Evolutionary conservation across 306 rosid genomes (phyloP), one percentile per base, ranked within the genome.

Genomic region (Pyrus betulifolia): DNA sequence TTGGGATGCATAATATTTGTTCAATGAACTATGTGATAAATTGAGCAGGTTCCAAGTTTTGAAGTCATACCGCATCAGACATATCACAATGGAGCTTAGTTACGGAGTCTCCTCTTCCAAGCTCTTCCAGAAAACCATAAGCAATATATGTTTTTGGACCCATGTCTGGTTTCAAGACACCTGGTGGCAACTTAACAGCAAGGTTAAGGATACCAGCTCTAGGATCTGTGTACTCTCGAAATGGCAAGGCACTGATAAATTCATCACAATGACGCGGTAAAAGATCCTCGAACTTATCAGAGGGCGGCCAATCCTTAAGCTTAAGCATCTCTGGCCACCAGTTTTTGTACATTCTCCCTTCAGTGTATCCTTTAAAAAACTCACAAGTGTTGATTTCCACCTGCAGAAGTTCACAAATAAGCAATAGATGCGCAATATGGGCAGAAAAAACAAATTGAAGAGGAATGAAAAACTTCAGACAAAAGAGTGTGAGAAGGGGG

Each of bases 271-370:
- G 98, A 71, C 98, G 98, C 15, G 98, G 98, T 72, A 93, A 80
- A 73, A 91, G 87, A 85, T 93, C 82, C 78, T 93, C 98, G 83
- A 91, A 93, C 78, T 82, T 89, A 72, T 93, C 90, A 22, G 96
- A 93, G 35, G 98, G 98, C 18, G 98, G 98, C 98, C 98, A 93
- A 74, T 93, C 98, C 83, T 93, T 93, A 40, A 93, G 80, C 88
- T 93, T 93, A 14, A 93, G 95, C 96, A 93, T 93, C 85, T 91
- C 98, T 17, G 98, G 98, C 98, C 98, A 93, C 15, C 82, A 81
- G 69, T 91, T 89, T 9, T 7, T 2, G 61, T 93, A 91, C 72
- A 86, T 88, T 85, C 98, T 88, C 80, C 96, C 96, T 81, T 84
- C 87, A 0, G 72, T 79, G 69, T 91, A 93, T 76, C 98, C 98